These are phyloP conservation scores for Cladosporium sp. DNA, from an alignment of 2,329 filamentous ascomycete genomes.

Conservation along the genomic window DNA sequence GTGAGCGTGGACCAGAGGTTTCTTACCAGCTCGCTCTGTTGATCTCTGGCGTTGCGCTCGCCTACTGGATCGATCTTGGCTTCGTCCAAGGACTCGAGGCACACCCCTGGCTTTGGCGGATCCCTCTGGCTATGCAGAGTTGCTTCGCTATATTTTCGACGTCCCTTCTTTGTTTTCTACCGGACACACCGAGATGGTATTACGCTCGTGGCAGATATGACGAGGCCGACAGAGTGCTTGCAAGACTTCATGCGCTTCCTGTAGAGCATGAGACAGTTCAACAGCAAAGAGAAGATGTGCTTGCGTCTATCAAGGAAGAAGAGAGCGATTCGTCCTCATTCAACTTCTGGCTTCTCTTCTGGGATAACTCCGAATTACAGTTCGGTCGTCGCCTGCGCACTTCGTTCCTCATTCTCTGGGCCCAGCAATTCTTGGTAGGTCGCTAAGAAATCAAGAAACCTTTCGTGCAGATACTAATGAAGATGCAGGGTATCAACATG, in stretches of 20 bases:
- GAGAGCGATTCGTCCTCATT: conserved; percentile 26
- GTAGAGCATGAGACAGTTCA: conserved; percentile 20
- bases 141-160: conserved; percentile 30
- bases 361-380: conserved; percentile 34
- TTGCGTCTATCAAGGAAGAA: conserved; percentile 26
- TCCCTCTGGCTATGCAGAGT: conserved; percentile 31
- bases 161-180: conserved; percentile 23
- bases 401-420: conserved; percentile 32
- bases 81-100: conserved; percentile 24
- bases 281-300: conserved; percentile 23
- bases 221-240: conserved; percentile 17
- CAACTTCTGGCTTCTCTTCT: conserved; percentile 26
- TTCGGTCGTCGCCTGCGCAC: conserved; percentile 35
- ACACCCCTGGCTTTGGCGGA: conserved; percentile 28
- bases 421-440: conserved; percentile 23
- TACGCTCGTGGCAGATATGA: conserved; percentile 21
- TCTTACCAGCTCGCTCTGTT: conserved; percentile 23
- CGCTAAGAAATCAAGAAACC: not conserved
- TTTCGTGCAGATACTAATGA: not conserved
- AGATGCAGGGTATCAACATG: not conserved
- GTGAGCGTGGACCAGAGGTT: conserved; percentile 28
- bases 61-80: conserved; percentile 28
- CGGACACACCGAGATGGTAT: conserved; percentile 33
- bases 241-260: conserved; percentile 17
- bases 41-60: conserved; percentile 24